Conservation (phyloP, 164 flowering plant species). For the Chloranthus sessilifolius region DNA sequence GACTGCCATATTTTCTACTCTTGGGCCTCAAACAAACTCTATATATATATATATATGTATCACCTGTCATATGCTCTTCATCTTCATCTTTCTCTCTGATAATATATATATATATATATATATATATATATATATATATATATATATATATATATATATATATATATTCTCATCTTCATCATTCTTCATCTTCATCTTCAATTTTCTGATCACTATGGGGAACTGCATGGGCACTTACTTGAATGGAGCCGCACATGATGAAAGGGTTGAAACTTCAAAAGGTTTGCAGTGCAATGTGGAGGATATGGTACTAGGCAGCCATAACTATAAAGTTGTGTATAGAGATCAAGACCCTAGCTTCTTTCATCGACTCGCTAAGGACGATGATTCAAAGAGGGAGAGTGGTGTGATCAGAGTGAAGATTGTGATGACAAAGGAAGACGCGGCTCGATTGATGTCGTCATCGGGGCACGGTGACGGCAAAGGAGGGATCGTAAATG, state of each 20-base stretch:
- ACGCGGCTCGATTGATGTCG: conserved; percentile 5
- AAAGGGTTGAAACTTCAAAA: background rate
- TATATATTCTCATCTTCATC: no score
- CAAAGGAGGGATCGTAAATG: conserved; percentile 1
- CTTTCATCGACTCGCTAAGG: background rate
- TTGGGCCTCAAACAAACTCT: no score
- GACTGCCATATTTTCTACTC: no score
- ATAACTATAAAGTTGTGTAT: no score
- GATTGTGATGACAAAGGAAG: conserved; percentile 15
- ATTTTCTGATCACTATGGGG: background rate
- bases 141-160: no score
- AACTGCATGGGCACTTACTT: background rate
- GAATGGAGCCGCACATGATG: background rate
- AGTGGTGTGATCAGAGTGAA: conserved; percentile 12
- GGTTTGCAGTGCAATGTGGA: background rate
- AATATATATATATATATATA: no score
- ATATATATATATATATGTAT: no score
- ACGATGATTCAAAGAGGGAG: background rate
- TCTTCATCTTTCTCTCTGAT: no score
- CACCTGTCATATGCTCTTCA: no score
- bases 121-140: no score
- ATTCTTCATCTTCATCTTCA: background rate
- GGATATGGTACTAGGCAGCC: no score
- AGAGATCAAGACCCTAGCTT: no score
- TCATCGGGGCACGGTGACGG: conserved; percentile 6